Percentiles rank a stretch among this genome's conserved stretches.
phyloP scores from a whole-genome alignment of 2,329 filamentous ascomycete species.

The Cryphonectria nitschkei region DNA sequence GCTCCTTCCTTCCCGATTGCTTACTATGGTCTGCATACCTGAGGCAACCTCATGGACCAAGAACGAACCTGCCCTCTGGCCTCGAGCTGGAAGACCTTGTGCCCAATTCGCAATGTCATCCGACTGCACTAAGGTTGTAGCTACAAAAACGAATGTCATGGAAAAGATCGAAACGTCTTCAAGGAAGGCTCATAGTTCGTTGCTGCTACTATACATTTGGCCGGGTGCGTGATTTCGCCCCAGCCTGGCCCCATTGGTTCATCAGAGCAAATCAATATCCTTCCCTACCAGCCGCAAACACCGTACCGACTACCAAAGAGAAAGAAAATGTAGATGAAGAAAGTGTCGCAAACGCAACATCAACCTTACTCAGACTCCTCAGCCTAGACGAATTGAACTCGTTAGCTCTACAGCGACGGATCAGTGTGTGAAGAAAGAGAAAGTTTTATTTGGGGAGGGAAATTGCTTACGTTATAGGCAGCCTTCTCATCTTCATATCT shows the following conservation, averaged over 20 bases:
- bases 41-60: background rate
- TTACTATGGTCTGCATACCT: background rate
- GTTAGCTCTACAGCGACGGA: slow-evolving; percentile 35
- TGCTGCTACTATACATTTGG: slow-evolving; percentile 18
- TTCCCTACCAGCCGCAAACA: slow-evolving; percentile 24
- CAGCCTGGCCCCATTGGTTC: slow-evolving; percentile 14
- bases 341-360: slow-evolving; percentile 32
- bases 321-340: slow-evolving; percentile 22
- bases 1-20: background rate
- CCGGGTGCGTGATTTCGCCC: background rate
- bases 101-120: background rate
- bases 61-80: background rate
- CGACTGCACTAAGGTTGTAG: background rate
- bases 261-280: slow-evolving; percentile 25
- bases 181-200: slow-evolving; percentile 16
- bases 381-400: slow-evolving; percentile 48
- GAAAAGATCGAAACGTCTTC: slow-evolving; percentile 11
- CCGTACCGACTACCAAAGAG: slow-evolving; percentile 22
- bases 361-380: slow-evolving; percentile 49
- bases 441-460: background rate
- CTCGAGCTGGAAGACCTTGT: background rate
- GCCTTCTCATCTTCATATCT: slow-evolving; percentile 98
- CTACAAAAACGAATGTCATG: background rate
- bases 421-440: slow-evolving; percentile 4
- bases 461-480: slow-evolving; percentile 76